Evolutionary conservation across 768 basidiomycete genomes (phyloP).

Genomic region (Lanmaoa rubissima): DNA sequence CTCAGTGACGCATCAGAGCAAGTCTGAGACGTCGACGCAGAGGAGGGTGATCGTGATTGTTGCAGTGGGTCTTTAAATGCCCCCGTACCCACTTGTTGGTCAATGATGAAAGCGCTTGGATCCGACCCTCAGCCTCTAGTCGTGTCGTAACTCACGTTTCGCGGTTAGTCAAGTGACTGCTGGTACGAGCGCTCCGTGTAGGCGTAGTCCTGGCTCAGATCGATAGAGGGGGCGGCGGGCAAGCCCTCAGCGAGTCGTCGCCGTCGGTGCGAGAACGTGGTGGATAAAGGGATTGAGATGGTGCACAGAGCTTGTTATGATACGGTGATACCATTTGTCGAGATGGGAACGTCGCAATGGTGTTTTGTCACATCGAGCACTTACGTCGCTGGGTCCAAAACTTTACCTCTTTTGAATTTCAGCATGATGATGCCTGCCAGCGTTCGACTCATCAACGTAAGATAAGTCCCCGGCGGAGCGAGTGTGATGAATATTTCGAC

Average conservation of each 20-base stretch:
- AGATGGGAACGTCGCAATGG: neutral
- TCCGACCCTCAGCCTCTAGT: neutral
- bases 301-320: neutral
- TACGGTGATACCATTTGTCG: neutral
- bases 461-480: no score
- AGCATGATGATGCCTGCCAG: neutral
- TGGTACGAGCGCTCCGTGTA: neutral
- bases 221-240: neutral
- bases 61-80: neutral
- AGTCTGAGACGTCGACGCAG: neutral
- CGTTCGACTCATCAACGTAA: neutral
- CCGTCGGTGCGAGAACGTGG: neutral
- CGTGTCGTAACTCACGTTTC: neutral
- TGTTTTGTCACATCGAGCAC: neutral
- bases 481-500: no score
- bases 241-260: neutral
- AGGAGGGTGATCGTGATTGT: neutral
- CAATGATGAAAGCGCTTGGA: neutral
- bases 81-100: neutral
- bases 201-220: neutral
- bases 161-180: neutral
- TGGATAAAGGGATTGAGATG: neutral
- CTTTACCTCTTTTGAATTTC: neutral
- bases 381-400: neutral
- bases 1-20: constrained; percentile 1